Evolutionary conservation across 208 protist species (phyloP).

Genomic region (Leishmania arabica): DNA sequence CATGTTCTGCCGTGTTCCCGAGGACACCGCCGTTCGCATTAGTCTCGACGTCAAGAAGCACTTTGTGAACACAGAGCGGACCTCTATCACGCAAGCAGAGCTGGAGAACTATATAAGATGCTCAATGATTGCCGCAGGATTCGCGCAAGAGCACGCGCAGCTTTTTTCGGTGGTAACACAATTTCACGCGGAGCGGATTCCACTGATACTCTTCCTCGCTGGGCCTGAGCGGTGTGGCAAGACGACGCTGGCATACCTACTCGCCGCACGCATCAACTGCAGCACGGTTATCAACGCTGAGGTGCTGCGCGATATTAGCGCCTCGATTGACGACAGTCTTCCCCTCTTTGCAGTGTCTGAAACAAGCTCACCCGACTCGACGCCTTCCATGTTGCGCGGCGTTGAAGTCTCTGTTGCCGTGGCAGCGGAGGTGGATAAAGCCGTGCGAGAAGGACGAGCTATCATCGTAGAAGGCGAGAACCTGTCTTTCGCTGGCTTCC

Average conservation of each 20-base stretch:
- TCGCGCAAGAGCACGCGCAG: constrained; percentile 23
- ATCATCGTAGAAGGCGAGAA: constrained; percentile 56
- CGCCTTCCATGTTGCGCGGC: not conserved
- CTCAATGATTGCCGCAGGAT: constrained; percentile 38
- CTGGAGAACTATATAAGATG: constrained; percentile 36
- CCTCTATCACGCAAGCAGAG: constrained; percentile 46
- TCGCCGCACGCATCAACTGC: constrained; percentile 51
- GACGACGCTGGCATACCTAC: constrained; percentile 43
- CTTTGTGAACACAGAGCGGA: constrained; percentile 46
- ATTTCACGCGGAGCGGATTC: constrained; percentile 52
- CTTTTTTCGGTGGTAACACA: constrained; percentile 52
- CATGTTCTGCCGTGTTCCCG: constrained; percentile 55
- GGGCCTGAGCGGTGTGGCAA: constrained; percentile 47
- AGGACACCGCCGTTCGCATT: constrained; percentile 43
- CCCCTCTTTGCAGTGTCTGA: not conserved
- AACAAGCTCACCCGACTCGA: not conserved
- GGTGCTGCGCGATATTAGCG: constrained; percentile 42
- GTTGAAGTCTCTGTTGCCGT: constrained; percentile 21
- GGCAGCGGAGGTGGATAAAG: constrained; percentile 43
- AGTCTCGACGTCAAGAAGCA: constrained; percentile 61
- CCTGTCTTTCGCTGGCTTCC: constrained; percentile 38
- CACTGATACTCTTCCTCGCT: constrained; percentile 53
- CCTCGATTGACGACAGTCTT: constrained; percentile 22
- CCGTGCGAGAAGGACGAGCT: constrained; percentile 44
- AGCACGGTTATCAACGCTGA: constrained; percentile 59